Conservation (phyloP, 352 stramenopile genomes). For the Pythium monospermum region DNA sequence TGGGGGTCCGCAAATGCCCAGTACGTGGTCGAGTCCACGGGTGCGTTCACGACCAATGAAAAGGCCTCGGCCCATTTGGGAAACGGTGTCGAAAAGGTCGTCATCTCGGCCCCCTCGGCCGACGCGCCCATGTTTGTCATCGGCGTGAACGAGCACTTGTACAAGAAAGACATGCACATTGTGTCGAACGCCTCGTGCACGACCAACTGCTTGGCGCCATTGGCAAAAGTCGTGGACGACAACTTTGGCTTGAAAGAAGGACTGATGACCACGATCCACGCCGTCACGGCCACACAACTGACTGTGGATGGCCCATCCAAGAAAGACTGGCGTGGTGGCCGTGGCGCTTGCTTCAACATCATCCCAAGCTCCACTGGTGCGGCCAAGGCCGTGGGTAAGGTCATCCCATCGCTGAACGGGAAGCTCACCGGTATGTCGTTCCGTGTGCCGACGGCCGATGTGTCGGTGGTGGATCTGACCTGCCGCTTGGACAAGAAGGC, state of each 20-base stretch:
- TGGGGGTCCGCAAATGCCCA: conserved; percentile 89
- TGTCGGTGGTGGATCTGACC: conserved; percentile 89
- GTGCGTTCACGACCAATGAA: conserved; percentile 81
- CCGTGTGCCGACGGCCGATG: conserved; percentile 86
- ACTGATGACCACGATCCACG: conserved; percentile 99
- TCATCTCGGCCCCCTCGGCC: conserved; percentile 96
- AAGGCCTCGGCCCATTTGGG: conserved; percentile 91
- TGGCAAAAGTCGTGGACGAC: conserved; percentile 99
- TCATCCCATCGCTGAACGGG: conserved; percentile 93
- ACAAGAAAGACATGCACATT: conserved; percentile 93
- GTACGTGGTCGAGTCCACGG: conserved; percentile 93
- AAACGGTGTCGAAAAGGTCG: conserved; percentile 94
- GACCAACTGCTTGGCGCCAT: conserved; percentile 98
- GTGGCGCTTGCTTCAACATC: conserved; percentile 98
- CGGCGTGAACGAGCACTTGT: conserved; percentile 96
- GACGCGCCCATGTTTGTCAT: conserved; percentile 99
- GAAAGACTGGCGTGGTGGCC: conserved; percentile 98
- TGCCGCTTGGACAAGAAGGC: conserved; percentile 80
- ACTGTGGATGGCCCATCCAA: conserved; percentile 97
- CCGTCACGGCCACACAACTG: conserved; percentile 97
- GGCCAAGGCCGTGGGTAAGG: conserved; percentile 98
- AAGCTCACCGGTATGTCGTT: conserved; percentile 92
- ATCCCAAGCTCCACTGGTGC: conserved; percentile 98
- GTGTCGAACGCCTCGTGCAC: conserved; percentile 99
- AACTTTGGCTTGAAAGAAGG: conserved; percentile 98